Conservation (phyloP, 139 green algal species). For the Mychonastes homosphaera region DNA sequence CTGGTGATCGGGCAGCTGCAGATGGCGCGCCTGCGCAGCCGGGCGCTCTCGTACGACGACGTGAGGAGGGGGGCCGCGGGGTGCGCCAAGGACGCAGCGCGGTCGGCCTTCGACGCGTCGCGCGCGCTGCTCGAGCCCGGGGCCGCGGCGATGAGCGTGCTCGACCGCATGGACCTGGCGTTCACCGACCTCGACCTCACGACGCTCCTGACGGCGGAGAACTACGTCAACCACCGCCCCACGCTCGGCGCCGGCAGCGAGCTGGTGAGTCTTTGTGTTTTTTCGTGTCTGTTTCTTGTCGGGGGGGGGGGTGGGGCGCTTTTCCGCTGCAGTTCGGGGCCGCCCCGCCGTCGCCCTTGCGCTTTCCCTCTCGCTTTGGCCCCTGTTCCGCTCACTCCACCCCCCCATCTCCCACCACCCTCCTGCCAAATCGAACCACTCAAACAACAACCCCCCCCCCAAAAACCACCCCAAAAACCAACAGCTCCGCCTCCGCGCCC, state of each 20-base stretch:
- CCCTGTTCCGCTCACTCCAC: too few relatives aligned
- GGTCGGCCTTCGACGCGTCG: slow-evolving; percentile 72
- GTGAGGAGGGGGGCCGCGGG: slow-evolving; percentile 29
- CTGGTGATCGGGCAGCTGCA: slow-evolving; percentile 90
- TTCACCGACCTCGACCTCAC: slow-evolving; percentile 92
- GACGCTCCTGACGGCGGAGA: slow-evolving; percentile 75
- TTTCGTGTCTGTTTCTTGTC: too few relatives aligned
- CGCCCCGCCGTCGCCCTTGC: too few relatives aligned
- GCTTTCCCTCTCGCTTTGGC: too few relatives aligned
- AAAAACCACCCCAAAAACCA: too few relatives aligned
- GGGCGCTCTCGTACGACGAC: slow-evolving; percentile 63
- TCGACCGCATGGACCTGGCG: slow-evolving; percentile 65
- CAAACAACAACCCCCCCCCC: too few relatives aligned
- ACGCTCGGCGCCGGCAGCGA: too few relatives aligned
- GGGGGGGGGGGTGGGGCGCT: too few relatives aligned
- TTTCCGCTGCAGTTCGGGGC: too few relatives aligned
- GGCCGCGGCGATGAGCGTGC: slow-evolving; percentile 10
- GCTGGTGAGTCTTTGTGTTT: too few relatives aligned
- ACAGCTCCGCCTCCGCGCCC: slow-evolving; percentile 41
- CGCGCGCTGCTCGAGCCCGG: slow-evolving; percentile 54
- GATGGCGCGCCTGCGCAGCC: slow-evolving; percentile 52
- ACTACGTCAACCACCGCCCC: slow-evolving; percentile 91
- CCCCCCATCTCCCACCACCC: too few relatives aligned
- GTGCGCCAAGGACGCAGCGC: slow-evolving; percentile 71
- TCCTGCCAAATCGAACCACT: too few relatives aligned